These are phyloP conservation scores for Eutypella sp. DNA, from an alignment of 2,329 filamentous ascomycete species.

Conservation along the genomic window DNA sequence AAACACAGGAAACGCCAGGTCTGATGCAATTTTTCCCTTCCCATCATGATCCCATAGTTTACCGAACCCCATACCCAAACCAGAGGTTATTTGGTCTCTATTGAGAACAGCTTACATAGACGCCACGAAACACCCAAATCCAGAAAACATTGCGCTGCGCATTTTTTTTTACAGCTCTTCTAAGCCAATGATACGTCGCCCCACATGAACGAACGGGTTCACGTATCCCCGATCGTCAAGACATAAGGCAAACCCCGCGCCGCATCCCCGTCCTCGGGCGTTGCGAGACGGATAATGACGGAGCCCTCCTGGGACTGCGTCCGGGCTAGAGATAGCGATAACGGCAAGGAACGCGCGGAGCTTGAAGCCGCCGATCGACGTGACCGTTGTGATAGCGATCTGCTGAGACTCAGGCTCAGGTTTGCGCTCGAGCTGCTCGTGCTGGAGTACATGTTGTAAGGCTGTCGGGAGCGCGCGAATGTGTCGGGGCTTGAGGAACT, in stretches of 20 bases:
- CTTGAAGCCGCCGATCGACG: constrained; percentile 32
- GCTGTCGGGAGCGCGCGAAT: constrained; percentile 38
- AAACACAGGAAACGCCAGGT: too few relatives aligned
- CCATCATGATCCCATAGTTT: too few relatives aligned
- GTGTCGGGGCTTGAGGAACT: constrained; percentile 32
- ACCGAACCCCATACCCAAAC: too few relatives aligned
- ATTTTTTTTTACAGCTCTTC: too few relatives aligned
- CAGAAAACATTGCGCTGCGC: too few relatives aligned
- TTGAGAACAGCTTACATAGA: too few relatives aligned
- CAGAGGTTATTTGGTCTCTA: too few relatives aligned
- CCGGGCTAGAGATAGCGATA: too few relatives aligned
- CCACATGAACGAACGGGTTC: too few relatives aligned
- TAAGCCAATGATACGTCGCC: too few relatives aligned
- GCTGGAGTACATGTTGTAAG: constrained; percentile 32
- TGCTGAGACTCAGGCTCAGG: constrained; percentile 33
- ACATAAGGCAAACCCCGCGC: constrained; percentile 23
- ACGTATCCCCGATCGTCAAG: constrained; percentile 21
- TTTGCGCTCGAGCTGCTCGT: constrained; percentile 31
- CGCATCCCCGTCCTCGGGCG: not conserved
- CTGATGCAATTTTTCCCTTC: too few relatives aligned
- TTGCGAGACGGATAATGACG: not conserved
- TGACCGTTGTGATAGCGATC: constrained; percentile 26
- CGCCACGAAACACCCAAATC: too few relatives aligned
- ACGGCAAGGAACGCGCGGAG: constrained; percentile 11
- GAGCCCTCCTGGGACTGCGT: not conserved